Evolutionary conservation across 345 rosid species (phyloP), one percentile per base, ranked within the genome.

Genomic region (Noccaea caerulescens): DNA sequence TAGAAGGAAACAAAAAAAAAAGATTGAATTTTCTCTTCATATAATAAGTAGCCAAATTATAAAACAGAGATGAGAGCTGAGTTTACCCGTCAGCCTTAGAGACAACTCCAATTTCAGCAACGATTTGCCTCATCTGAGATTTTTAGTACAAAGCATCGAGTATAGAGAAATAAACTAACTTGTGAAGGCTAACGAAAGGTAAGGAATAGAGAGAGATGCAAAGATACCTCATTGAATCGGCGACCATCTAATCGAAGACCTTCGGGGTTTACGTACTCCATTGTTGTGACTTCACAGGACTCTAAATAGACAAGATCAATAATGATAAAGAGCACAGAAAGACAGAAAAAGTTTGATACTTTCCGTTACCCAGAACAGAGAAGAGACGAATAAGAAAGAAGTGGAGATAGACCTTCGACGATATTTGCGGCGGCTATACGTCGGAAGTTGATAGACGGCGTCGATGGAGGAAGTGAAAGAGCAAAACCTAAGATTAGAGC

Each of bases 181-280:
- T 12, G 11, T 34, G 10, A 58, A 49, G 6, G 37, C 39, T 5
- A n/a, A 13, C 36, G 75, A 23, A 23, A 58, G 34, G 23, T 32
- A 20, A 36, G 13, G 7, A 12, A 33, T 0, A 7, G 25, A 47
- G 68, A 6, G 25, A 47, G 68, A 59, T 18, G 47, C 32, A 67
- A 18, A 0, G 13, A 38, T 72, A 87, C 98, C 74, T 93, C 97
- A 66, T 84, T 66, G 63, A 90, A 93, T 25, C 95, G 95, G 37
- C 98, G 90, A 61, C 98, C 96, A 61, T 85, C 97, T 25, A 84
- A 71, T 27, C 96, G 81, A 69, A 84, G 84, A 55, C 99, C 97
- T 86, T 94, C 96, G 0, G 90, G 97, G 84, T 85, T 94, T 30
- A 89, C 88, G 72, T 58, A 91, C 69, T 91, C 96, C 95, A 91